phyloP scores from a whole-genome alignment of 129 eudicot species.

The Lonicera japonica region DNA sequence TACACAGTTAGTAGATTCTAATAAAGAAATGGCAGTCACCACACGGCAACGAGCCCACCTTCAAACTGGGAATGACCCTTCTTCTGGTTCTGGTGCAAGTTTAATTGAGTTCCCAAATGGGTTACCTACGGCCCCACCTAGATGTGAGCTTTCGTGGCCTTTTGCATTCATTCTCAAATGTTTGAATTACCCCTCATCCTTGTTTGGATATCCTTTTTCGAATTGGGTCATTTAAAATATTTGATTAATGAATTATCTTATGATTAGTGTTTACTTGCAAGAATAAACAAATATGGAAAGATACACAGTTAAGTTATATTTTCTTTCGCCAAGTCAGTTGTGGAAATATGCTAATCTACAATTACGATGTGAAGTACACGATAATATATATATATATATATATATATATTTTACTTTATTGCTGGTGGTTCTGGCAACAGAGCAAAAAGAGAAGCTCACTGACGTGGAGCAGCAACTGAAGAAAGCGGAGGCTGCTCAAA shows the following conservation, averaged over 20 bases:
- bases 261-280: no score
- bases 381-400: no score
- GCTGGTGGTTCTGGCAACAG: slow-evolving; percentile 20
- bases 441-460: slow-evolving; percentile 55
- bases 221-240: no score
- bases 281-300: no score
- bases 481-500: slow-evolving; percentile 66
- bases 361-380: no score
- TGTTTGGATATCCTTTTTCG: no score
- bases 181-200: no score
- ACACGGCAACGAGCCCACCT: slow-evolving; percentile 64
- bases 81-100: slow-evolving; percentile 25
- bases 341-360: no score
- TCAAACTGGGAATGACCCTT: slow-evolving; percentile 38
- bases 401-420: background rate
- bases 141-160: slow-evolving; percentile 45
- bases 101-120: slow-evolving; percentile 73
- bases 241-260: no score
- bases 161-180: background rate
- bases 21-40: slow-evolving; percentile 43
- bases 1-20: slow-evolving; percentile 14
- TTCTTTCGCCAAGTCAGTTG: no score
- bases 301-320: slow-evolving; percentile 5
- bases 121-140: slow-evolving; percentile 71
- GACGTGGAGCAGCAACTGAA: slow-evolving; percentile 47